Evolutionary conservation across 371 early-diverging fungal species (phyloP).

Genomic region (Homolaphlyctis polyrhiza): DNA sequence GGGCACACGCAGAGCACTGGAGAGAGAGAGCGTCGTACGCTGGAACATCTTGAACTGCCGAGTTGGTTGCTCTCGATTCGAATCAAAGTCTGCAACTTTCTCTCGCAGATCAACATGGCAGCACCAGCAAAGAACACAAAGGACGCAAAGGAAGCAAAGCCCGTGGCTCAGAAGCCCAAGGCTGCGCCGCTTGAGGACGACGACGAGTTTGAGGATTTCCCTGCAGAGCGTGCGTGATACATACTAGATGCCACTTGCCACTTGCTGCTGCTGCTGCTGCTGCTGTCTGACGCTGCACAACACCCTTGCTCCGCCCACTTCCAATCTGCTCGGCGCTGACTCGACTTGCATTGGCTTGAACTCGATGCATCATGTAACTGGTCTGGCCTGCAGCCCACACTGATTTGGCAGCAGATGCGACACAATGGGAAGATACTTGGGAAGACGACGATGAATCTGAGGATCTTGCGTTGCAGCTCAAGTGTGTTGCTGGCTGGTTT

Average conservation of each 20-base stretch:
- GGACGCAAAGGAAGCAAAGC: neutral
- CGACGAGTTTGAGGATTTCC: slow-evolving; percentile 16
- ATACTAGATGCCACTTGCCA: neutral
- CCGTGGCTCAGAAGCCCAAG: neutral
- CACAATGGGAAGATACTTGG: slow-evolving; percentile 14
- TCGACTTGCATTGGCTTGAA: neutral
- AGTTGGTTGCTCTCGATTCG: neutral
- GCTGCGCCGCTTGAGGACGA: slow-evolving; percentile 5
- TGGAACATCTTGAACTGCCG: neutral
- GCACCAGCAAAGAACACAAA: neutral
- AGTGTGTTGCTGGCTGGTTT: slow-evolving; percentile 2
- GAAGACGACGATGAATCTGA: slow-evolving; percentile 13
- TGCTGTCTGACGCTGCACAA: too few relatives aligned
- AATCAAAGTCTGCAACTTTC: neutral
- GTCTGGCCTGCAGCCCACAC: neutral
- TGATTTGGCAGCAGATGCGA: neutral
- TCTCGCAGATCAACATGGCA: neutral
- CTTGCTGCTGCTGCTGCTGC: neutral
- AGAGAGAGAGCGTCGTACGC: too few relatives aligned
- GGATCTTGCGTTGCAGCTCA: slow-evolving; percentile 15
- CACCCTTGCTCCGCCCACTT: too few relatives aligned
- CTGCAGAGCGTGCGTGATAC: slow-evolving; percentile 5
- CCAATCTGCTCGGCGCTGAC: neutral
- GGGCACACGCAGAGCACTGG: too few relatives aligned
- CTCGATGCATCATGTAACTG: neutral